phyloP scores from a whole-genome alignment of 306 rosid species.

The Dryas alaskensis region DNA sequence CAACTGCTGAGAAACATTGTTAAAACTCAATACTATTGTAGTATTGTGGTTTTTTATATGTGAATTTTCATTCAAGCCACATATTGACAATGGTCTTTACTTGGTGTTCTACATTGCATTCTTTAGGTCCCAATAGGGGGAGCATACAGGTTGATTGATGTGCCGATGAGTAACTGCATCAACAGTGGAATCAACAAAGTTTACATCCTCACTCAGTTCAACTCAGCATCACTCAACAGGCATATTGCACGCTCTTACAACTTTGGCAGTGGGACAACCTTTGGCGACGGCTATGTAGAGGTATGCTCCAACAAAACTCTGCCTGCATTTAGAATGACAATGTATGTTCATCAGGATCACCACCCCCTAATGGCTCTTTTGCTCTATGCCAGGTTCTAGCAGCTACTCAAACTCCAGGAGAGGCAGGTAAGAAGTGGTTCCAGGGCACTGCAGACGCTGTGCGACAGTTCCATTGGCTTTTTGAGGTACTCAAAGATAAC shows the following conservation, averaged over 20 bases:
- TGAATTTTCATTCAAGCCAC: background rate
- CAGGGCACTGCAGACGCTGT: slow-evolving; percentile 99
- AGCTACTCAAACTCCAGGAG: slow-evolving; percentile 97
- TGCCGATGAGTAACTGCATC: slow-evolving; percentile 98
- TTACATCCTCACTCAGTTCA: slow-evolving; percentile 89
- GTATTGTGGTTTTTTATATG: background rate
- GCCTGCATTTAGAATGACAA: background rate
- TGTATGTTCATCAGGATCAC: background rate
- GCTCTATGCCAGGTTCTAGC: slow-evolving; percentile 68
- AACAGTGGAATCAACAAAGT: slow-evolving; percentile 95
- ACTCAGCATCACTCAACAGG: slow-evolving; percentile 91
- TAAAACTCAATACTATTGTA: background rate
- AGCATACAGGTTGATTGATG: slow-evolving; percentile 86
- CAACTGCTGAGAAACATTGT: background rate
- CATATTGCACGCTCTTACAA: slow-evolving; percentile 87
- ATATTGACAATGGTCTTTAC: background rate
- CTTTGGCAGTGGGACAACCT: slow-evolving; percentile 62
- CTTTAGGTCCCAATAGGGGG: slow-evolving; percentile 83
- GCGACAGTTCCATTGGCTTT: slow-evolving; percentile 97
- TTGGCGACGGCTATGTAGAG: slow-evolving; percentile 90
- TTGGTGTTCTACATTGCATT: slow-evolving; percentile 3
- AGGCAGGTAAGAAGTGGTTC: slow-evolving; percentile 80
- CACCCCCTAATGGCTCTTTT: background rate
- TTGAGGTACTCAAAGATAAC: slow-evolving; percentile 57
- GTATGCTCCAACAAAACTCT: slow-evolving; percentile 30